Evolutionary conservation across 2,329 filamentous ascomycete genomes (phyloP), one percentile per base, ranked within the genome.

Genomic region (Gaeumannomyces sp.): DNA sequence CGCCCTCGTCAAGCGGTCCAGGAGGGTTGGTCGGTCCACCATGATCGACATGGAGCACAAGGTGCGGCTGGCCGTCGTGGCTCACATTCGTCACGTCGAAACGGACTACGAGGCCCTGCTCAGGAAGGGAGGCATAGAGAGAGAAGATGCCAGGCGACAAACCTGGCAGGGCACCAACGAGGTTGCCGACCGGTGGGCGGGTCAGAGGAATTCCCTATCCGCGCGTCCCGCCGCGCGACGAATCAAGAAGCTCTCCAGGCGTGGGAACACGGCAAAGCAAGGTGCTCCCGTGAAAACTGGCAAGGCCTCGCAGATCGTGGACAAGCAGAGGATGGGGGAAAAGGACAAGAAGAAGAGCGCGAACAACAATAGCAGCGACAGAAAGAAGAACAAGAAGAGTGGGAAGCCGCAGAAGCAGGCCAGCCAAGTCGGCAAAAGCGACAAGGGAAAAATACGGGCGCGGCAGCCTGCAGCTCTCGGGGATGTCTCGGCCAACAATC

Each of bases 11-110:
- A 85, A 83, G 70, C 67, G 75, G 28, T 80, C 76, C 58, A 71
- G 80, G 2, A 74, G 82, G 13, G 82, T 85, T 1, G 83, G 82
- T 3, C 73, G 82, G 62, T 79, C 77, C 1, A 71, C 71, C 2
- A 78, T 67, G 59, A 69, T 82, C 7, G 70, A 71, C 0, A 60
- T 81, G 50, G 70, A 72, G 8, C 69, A 74, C 19, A 82, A 77
- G 67, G 80, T 78, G 5, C 68, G 71, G 60, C 73, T 83, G 29
- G 83, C 80, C 2, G 80, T 84, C 16, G 71, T 76, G 28, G 82
- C 83, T 3, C 79, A 84, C 67, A 75, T 81, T 5, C 75, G 83
- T 8, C 82, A 85, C 68, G 67, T 65, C 3, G 76, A 81, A 59
- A 84, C 82, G 0, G 68, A 73, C 1, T 85, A 85, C 65, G 80